Conservation (phyloP, 2,329 filamentous ascomycete genomes). For the Fusarium praegraminearum region DNA sequence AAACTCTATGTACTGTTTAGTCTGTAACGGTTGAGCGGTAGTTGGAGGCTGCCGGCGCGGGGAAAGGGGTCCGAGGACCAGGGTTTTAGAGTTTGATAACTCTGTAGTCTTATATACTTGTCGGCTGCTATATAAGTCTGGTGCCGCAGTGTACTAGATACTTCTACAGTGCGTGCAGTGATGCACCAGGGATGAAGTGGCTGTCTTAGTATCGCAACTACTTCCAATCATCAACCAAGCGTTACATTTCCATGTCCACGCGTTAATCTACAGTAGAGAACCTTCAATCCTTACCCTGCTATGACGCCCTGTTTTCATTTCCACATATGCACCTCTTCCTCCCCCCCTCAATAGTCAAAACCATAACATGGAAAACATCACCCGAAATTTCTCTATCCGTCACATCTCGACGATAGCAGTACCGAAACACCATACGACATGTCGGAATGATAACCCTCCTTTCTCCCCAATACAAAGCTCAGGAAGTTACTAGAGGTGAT, state of each 20-base stretch:
- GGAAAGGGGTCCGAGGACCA: slow-evolving; percentile 1
- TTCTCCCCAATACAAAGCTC: slow-evolving; percentile 38
- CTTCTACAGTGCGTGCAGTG: neutral
- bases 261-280: slow-evolving; percentile 10
- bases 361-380: slow-evolving; percentile 26
- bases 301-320: neutral
- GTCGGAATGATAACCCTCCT: slow-evolving; percentile 44
- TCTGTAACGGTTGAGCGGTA: slow-evolving; percentile 15
- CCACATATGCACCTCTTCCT: neutral
- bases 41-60: slow-evolving; percentile 16
- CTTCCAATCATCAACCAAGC: slow-evolving; percentile 26
- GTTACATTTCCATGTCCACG: slow-evolving; percentile 22
- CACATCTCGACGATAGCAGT: slow-evolving; percentile 16
- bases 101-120: neutral
- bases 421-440: slow-evolving; percentile 3
- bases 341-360: neutral
- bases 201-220: slow-evolving; percentile 20
- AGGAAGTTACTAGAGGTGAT: slow-evolving; percentile 41
- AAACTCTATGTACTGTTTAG: neutral
- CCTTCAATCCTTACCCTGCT: neutral
- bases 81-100: neutral
- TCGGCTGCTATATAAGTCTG: no score
- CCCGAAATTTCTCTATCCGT: slow-evolving; percentile 2
- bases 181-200: slow-evolving; percentile 21
- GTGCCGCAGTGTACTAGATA: neutral